Conservation (phyloP, 768 basidiomycete species). For the Lyophyllum decastes region DNA sequence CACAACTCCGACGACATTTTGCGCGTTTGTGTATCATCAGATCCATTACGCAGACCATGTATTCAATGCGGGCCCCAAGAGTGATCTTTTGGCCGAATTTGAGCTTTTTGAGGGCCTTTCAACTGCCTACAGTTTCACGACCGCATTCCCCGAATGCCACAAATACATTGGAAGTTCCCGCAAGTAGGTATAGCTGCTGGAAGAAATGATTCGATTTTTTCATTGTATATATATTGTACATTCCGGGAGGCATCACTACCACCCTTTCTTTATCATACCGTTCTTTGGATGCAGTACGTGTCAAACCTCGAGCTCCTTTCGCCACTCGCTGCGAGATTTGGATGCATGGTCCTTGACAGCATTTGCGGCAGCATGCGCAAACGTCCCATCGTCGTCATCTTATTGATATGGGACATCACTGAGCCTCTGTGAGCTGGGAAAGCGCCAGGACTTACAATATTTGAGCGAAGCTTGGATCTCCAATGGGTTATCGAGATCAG, state of each 20-base stretch:
- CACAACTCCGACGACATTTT: too few relatives aligned
- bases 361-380: constrained; percentile 26
- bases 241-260: neutral
- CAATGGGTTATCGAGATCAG: constrained; percentile 30
- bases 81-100: too few relatives aligned
- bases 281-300: too few relatives aligned
- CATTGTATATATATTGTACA: neutral
- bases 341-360: constrained; percentile 24
- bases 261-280: neutral
- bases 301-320: constrained; percentile 16
- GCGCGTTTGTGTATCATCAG: too few relatives aligned
- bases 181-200: too few relatives aligned
- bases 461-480: constrained; percentile 31
- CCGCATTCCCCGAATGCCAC: too few relatives aligned
- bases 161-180: too few relatives aligned
- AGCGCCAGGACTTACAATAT: constrained; percentile 23
- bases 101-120: too few relatives aligned
- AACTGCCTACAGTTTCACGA: too few relatives aligned
- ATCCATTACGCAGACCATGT: too few relatives aligned
- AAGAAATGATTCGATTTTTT: too few relatives aligned
- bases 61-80: too few relatives aligned
- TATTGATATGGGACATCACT: neutral
- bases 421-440: neutral
- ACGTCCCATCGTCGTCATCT: constrained; percentile 32
- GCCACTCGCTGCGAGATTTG: constrained; percentile 25